Conservation (phyloP, 352 stramenopile species). For the Pythium phragmiticola region DNA sequence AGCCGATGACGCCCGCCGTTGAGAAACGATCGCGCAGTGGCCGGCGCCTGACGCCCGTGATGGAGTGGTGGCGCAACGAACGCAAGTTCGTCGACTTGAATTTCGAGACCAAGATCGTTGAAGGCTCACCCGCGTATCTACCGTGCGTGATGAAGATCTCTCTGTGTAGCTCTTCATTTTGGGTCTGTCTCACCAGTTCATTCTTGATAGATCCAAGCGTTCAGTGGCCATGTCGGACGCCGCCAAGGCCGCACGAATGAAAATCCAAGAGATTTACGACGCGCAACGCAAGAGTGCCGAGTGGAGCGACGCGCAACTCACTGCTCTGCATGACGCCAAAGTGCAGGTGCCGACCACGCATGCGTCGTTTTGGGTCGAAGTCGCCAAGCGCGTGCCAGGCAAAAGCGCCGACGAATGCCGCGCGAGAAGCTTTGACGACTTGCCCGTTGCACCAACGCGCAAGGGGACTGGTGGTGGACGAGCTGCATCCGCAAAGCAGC, state of each 20-base stretch:
- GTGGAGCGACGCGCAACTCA: conserved; percentile 52
- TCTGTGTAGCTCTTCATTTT: background rate
- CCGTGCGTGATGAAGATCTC: conserved; percentile 19
- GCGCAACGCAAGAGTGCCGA: conserved; percentile 27
- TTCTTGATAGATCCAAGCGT: conserved; percentile 12
- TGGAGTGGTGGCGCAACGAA: conserved; percentile 56
- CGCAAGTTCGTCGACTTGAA: conserved; percentile 21
- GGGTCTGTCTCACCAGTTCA: background rate
- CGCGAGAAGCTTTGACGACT: conserved; percentile 54
- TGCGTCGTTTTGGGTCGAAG: conserved; percentile 66
- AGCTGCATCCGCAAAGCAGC: conserved; percentile 6
- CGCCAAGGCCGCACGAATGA: conserved; percentile 19
- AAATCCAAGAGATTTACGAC: conserved; percentile 30
- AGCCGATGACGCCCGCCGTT: background rate
- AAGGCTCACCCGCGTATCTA: conserved; percentile 28
- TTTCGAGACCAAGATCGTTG: conserved; percentile 27
- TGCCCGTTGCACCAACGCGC: conserved; percentile 42
- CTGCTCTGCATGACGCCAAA: conserved; percentile 56
- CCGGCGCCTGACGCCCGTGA: conserved; percentile 31
- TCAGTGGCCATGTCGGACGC: conserved; percentile 5
- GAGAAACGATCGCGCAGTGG: conserved; percentile 28
- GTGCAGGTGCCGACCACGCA: conserved; percentile 59
- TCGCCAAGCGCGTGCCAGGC: conserved; percentile 35
- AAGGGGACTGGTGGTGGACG: conserved; percentile 15
- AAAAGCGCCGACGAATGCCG: conserved; percentile 68